Base-by-base conservation (phyloP, 2,329 filamentous ascomycete species). In the Trichoderma guizhouense region DNA sequence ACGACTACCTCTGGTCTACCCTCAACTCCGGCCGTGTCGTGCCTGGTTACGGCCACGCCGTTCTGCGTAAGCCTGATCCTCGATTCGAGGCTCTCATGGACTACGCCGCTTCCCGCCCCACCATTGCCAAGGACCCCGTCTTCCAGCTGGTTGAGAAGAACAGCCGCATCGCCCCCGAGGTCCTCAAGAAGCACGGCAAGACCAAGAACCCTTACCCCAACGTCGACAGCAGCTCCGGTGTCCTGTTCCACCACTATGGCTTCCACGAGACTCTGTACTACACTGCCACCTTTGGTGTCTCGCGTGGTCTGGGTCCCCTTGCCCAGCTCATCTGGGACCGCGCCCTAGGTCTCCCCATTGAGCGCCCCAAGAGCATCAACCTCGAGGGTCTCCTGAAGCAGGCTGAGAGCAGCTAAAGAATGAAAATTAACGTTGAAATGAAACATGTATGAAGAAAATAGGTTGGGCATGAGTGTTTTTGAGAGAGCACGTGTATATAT, bases 231-330 rank as follows among this genome's bases (percentile, higher is more conserved):
- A 92, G 90, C 74, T 97, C 94, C 0, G 96, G 96, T 75, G 95
- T 98, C 7, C 88, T 99, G 63, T 98, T 99, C 90, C 92, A 98
- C 84, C 94, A 98, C 86, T 99, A 97, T 81, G 96, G 95, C 72
- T 97, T 99, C 90, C 92, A 93, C 81, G 94, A 98, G 86, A 97
- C 95, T 0, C 87, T 98, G 12, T 99, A 98, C 87, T 99, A 98
- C 85, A 91, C 90, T 5, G 90, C 89, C 72, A 92, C 90, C 0
- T 92, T 92, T 74, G 90, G 90, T 73, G 90, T 92, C 14, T 90
- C 88, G 73, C 84, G 90, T 76, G 90, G 90, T 68, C 86, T 99
- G 18, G 96, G 96, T 8, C 96, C 96, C 26, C 87, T 99, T 63
- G 94, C 94, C 57, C 96, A 99, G 83, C 87, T 99, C 75, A 92